Conservation (phyloP, 371 early-diverging fungal species). For the Mucor saturninus region DNA sequence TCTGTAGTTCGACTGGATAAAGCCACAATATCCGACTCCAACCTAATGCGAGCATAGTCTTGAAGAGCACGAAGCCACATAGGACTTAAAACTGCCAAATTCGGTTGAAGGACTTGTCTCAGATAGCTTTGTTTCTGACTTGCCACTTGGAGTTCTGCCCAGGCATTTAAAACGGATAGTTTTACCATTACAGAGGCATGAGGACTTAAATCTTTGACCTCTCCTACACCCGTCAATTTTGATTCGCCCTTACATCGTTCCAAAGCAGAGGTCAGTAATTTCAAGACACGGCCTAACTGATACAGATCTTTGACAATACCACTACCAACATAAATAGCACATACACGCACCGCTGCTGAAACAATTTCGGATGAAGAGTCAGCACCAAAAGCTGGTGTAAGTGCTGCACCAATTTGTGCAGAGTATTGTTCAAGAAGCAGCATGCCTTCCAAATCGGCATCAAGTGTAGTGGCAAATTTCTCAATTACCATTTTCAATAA, state of each 20-base stretch:
- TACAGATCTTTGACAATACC: slow-evolving; percentile 82
- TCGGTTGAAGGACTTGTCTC: slow-evolving; percentile 68
- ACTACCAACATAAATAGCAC: slow-evolving; percentile 83
- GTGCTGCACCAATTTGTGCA: slow-evolving; percentile 87
- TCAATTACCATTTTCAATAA: slow-evolving; percentile 76
- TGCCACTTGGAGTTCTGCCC: slow-evolving; percentile 81
- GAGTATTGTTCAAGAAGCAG: slow-evolving; percentile 87
- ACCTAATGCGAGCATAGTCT: slow-evolving; percentile 62
- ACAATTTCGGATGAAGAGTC: slow-evolving; percentile 82
- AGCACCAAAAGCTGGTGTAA: slow-evolving; percentile 84
- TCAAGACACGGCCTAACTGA: slow-evolving; percentile 75
- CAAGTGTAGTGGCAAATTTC: slow-evolving; percentile 67
- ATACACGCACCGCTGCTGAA: slow-evolving; percentile 81
- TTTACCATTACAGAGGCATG: slow-evolving; percentile 83
- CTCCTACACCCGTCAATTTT: slow-evolving; percentile 60
- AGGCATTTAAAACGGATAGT: slow-evolving; percentile 78
- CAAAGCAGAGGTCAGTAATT: slow-evolving; percentile 71
- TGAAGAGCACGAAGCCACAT: slow-evolving; percentile 64
- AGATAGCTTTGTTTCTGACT: slow-evolving; percentile 64
- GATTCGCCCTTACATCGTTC: slow-evolving; percentile 72
- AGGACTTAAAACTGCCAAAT: slow-evolving; percentile 58
- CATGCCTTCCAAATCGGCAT: slow-evolving; percentile 85
- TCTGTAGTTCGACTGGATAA: slow-evolving; percentile 45
- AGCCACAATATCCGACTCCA: slow-evolving; percentile 61
- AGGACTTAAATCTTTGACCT: slow-evolving; percentile 63